Percentiles rank a stretch among this genome's conserved stretches.
phyloP scores from a whole-genome alignment of 2,329 filamentous ascomycete species.

The Talaromyces sp. region DNA sequence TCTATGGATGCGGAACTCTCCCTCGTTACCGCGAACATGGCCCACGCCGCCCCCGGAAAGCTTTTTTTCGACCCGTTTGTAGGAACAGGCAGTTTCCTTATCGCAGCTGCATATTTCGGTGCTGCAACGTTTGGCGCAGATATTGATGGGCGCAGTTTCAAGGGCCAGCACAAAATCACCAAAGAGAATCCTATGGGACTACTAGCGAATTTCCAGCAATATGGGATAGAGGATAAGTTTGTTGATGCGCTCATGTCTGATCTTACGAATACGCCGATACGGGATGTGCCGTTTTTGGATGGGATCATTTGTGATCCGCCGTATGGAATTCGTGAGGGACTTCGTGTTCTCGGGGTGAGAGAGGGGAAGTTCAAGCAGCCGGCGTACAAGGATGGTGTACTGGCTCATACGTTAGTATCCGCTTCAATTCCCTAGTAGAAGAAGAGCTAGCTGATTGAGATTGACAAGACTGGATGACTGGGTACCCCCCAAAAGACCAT shows the following conservation, averaged over 20 bases:
- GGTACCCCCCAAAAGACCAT: slow-evolving; percentile 84
- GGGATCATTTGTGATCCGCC: slow-evolving; percentile 94
- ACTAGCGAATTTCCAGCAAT: slow-evolving; percentile 78
- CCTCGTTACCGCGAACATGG: slow-evolving; percentile 87
- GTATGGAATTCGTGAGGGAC: slow-evolving; percentile 88
- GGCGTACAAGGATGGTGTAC: slow-evolving; percentile 65
- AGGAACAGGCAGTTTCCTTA: slow-evolving; percentile 86
- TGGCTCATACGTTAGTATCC: slow-evolving; percentile 61
- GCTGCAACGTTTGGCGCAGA: slow-evolving; percentile 81
- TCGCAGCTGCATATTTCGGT: slow-evolving; percentile 88
- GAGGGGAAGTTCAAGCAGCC: slow-evolving; percentile 54
- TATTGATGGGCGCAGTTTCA: slow-evolving; percentile 85
- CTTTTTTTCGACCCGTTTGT: slow-evolving; percentile 94
- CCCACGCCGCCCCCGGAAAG: slow-evolving; percentile 75
- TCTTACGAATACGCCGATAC: slow-evolving; percentile 79
- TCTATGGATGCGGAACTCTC: slow-evolving; percentile 96
- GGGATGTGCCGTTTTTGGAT: slow-evolving; percentile 64
- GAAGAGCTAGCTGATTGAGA: background rate
- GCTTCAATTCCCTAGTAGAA: background rate
- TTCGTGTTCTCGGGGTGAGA: slow-evolving; percentile 78
- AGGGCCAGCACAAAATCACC: slow-evolving; percentile 56
- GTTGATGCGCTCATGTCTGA: slow-evolving; percentile 82
- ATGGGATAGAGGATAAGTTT: slow-evolving; percentile 63
- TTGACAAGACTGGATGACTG: slow-evolving; percentile 58
- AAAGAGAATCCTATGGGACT: slow-evolving; percentile 46